phyloP scores from a whole-genome alignment of 2,329 filamentous ascomycete genomes.

The Fusarium penzigii region DNA sequence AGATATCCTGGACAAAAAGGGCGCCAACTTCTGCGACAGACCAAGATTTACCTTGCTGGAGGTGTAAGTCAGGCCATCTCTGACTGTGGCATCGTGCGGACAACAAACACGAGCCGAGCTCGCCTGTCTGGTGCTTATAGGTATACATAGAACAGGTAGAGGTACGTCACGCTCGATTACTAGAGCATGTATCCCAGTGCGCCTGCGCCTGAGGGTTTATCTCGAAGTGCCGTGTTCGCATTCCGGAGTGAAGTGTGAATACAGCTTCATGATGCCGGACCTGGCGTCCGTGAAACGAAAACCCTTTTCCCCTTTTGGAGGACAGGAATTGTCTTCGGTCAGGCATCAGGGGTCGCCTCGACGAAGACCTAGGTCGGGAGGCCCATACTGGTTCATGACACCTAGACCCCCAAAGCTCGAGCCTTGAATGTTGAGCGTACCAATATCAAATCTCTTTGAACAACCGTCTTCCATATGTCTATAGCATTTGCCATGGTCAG shows the following conservation, averaged over 20 bases:
- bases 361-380: constrained; percentile 17
- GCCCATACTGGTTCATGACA: constrained; percentile 18
- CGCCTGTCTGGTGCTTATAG: too few species aligned
- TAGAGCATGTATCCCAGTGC: too few species aligned
- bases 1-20: constrained; percentile 46
- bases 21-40: constrained; percentile 45
- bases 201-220: too few species aligned
- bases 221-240: too few species aligned
- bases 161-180: too few species aligned
- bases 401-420: constrained; percentile 27
- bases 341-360: constrained; percentile 3
- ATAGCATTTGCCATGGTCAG: constrained; percentile 7
- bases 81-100: too few species aligned
- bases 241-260: too few species aligned
- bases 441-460: constrained; percentile 64
- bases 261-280: too few species aligned
- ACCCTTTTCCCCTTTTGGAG: too few species aligned
- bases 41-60: constrained; percentile 44
- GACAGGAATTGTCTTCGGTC: not conserved
- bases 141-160: too few species aligned
- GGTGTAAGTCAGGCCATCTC: constrained; percentile 24
- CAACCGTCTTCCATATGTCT: constrained; percentile 80
- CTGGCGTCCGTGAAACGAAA: too few species aligned
- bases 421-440: constrained; percentile 49
- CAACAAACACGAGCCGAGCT: too few species aligned